Evolutionary conservation across 164 flowering plant species (phyloP), one percentile per base, ranked within the genome.

Genomic region (Kalanchoe fedtschenkoi): DNA sequence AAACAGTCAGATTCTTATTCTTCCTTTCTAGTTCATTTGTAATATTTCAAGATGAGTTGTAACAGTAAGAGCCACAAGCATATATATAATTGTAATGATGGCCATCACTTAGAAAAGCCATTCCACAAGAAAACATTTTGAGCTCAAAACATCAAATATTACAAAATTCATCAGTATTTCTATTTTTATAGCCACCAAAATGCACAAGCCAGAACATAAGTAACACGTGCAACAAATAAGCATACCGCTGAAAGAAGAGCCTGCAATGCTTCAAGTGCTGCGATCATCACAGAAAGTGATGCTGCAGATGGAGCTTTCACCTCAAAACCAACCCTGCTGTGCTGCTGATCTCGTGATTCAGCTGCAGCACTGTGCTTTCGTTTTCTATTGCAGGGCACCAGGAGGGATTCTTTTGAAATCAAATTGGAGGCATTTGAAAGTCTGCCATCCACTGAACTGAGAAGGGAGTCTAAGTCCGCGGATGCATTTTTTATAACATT

Each of bases 161-260:
- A n/a, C n/a, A n/a, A n/a, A n/a, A n/a, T n/a, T n/a, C n/a, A n/a
- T n/a, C n/a, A n/a, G n/a, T n/a, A n/a, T n/a, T n/a, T n/a, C n/a
- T n/a, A n/a, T n/a, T n/a, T n/a, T n/a, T n/a, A n/a, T n/a, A n/a
- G n/a, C n/a, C n/a, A 6, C 1, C 16, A 30, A 14, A 29, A 29
- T 28, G 19, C 17, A n/a, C 39, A 15, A 4, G 21, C 39, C 9
- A 58, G 33, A 7, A 9, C 3, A 6, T 16, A 17, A 4, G 30
- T 32, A 30, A 22, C 16, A 58, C 13, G 15, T 29, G 7, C 46
- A 14, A 22, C 14, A 15, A 29, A 46, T 44, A 22, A n/a, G 64
- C 81, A 47, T 81, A 90, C 99, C 84, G 82, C 85, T 41, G 72
- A 77, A 19, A 93, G 79, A 75, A 95, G 93, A 73, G 86, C 75